A percentile compares a stretch with the other conserved stretches of the same genome.
Evolutionary conservation across 768 basidiomycete genomes (phyloP).

Genomic region (Lactarius quietus): DNA sequence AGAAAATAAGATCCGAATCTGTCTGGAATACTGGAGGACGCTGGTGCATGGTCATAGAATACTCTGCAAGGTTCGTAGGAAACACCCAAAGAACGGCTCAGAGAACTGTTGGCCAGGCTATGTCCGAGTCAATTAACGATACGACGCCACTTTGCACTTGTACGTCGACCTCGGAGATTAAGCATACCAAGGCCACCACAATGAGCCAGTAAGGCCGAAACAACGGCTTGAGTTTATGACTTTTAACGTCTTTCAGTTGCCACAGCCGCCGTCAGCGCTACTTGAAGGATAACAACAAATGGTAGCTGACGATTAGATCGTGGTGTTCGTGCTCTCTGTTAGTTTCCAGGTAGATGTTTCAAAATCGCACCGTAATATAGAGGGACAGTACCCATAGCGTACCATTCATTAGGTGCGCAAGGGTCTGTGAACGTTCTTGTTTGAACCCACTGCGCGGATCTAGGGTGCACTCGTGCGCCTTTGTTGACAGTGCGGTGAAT

Average conservation of each 20-base stretch:
- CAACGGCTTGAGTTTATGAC: not conserved
- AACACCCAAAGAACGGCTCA: not conserved
- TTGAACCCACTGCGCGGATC: not conserved
- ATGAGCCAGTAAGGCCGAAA: not conserved
- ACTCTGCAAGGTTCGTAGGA: not conserved
- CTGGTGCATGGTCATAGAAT: not conserved
- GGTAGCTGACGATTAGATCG: not conserved
- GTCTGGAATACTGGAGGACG: not conserved
- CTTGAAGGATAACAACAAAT: not conserved
- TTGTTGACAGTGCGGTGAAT: not conserved
- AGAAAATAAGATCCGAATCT: not conserved
- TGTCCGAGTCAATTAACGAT: not conserved
- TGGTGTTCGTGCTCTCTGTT: not conserved
- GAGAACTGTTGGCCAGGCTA: not conserved
- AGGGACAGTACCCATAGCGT: not conserved
- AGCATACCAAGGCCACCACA: not conserved
- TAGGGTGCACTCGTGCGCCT: not conserved
- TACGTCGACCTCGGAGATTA: not conserved
- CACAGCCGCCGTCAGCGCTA: not conserved
- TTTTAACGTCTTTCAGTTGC: not conserved
- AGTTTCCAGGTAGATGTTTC: not conserved
- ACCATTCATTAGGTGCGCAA: not conserved
- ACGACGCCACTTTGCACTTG: not conserved
- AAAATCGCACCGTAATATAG: not conserved
- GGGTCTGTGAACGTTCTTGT: not conserved